Evolutionary conservation across 2,329 filamentous ascomycete species (phyloP), one percentile per base, ranked within the genome.

Genomic region (Alternaria arborescens): DNA sequence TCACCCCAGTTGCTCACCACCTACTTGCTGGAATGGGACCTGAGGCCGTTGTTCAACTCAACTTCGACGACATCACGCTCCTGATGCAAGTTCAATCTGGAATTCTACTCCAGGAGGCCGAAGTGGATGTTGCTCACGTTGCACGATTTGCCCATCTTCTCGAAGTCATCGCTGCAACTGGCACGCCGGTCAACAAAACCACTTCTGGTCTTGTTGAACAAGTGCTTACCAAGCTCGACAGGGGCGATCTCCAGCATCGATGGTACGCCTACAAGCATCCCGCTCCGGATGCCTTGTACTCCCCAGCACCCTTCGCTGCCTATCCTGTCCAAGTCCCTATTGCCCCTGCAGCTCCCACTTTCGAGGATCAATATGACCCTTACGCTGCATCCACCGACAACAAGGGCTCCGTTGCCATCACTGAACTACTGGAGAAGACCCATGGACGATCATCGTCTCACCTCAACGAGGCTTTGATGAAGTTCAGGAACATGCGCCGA

Each of bases 401-500:
- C 83, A 94, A 94, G 79, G 94, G 93, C 41, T 98, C 95, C 12
- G 90, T 93, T 16, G 84, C 93, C 60, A 97, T 98, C 73, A 92
- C 93, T 0, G 94, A 97, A 65, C 87, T 95, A 68, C 86, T 98
- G 22, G 94, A 98, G 81, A 92, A 90, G 71, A 86, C 87, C 40
- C 89, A 89, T 71, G 91, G 90, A 51, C 89, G 91, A 60, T 88
- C 89, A 67, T 89, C 89, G 22, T 86, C 89, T 53, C 88, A 90
- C 67, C 84, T 97, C 62, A 90, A 90, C 65, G 93, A 97, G 66
- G 92, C 93, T 36, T 82, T 98, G 64, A 85, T 85, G 65, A 91
- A 93, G 70, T 92, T 98, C 81, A 91, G 90, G 77, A 97, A 97
- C 81, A 97, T 97, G 83, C 93, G 95, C 66, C 92, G 94, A 60